These are phyloP conservation scores for Pythium periplocum DNA, from an alignment of 352 stramenopile genomes.

Conservation along the genomic window DNA sequence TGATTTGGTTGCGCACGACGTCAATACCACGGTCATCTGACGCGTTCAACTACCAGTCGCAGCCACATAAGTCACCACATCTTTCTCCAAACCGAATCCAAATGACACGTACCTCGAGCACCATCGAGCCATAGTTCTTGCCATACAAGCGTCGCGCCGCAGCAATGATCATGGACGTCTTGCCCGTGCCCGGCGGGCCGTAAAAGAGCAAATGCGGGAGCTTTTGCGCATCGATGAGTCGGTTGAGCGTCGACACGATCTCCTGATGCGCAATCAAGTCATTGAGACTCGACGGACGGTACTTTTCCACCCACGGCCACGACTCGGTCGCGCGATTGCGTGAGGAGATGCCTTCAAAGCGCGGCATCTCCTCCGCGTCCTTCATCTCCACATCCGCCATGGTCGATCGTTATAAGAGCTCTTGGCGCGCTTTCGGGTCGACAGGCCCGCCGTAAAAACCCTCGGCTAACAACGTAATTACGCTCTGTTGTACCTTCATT, in stretches of 20 bases:
- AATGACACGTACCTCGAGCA: slow-evolving; percentile 65
- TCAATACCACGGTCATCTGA: slow-evolving; percentile 96
- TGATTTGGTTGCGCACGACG: slow-evolving; percentile 97
- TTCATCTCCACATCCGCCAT: slow-evolving; percentile 72
- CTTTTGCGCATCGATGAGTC: slow-evolving; percentile 95
- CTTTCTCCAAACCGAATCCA: too few species aligned
- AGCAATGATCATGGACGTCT: slow-evolving; percentile 97
- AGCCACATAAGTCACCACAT: too few species aligned
- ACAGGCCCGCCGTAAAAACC: neutral
- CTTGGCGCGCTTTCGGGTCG: slow-evolving; percentile 13
- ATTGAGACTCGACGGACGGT: slow-evolving; percentile 91
- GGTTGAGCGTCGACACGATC: slow-evolving; percentile 95
- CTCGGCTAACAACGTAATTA: slow-evolving; percentile 3
- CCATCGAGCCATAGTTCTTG: slow-evolving; percentile 93
- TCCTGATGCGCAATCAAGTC: slow-evolving; percentile 97
- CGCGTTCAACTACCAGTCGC: slow-evolving; percentile 89
- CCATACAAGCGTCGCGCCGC: slow-evolving; percentile 94
- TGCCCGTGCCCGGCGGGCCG: slow-evolving; percentile 94
- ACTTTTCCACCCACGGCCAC: slow-evolving; percentile 98
- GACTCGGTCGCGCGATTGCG: slow-evolving; percentile 77
- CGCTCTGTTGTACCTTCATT: too few species aligned
- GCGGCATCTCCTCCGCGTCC: slow-evolving; percentile 39
- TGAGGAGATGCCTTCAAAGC: slow-evolving; percentile 82
- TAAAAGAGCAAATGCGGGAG: slow-evolving; percentile 97
- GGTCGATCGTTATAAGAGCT: neutral